These are phyloP conservation scores for Trichoderma gracile DNA, from an alignment of 2,329 filamentous ascomycete species.

Conservation along the genomic window DNA sequence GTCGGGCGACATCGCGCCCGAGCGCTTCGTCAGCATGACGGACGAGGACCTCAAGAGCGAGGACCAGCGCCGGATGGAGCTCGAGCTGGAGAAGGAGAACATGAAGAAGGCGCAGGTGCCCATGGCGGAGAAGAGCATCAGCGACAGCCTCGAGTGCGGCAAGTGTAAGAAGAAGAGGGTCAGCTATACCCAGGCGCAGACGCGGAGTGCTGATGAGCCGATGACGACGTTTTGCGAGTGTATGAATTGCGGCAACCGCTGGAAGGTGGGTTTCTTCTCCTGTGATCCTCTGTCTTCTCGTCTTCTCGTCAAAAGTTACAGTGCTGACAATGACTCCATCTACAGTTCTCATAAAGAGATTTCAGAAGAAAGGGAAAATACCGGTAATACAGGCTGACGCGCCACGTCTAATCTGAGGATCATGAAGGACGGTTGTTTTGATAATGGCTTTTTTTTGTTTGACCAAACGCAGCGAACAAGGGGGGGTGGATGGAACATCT, in stretches of 20 bases:
- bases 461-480: background rate
- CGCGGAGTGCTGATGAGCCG: slow-evolving; percentile 90
- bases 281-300: too few relatives aligned
- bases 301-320: background rate
- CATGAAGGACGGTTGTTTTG: slow-evolving; percentile 1
- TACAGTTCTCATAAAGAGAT: slow-evolving; percentile 15
- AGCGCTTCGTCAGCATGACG: slow-evolving; percentile 80
- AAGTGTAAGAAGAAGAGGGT: slow-evolving; percentile 94
- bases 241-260: slow-evolving; percentile 67
- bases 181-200: slow-evolving; percentile 95
- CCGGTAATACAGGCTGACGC: background rate
- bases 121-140: slow-evolving; percentile 87
- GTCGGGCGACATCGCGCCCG: slow-evolving; percentile 68
- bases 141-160: slow-evolving; percentile 81
- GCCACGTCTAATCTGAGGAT: background rate
- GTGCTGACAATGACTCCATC: background rate
- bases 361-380: background rate
- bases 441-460: slow-evolving; percentile 10
- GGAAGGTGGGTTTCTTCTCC: slow-evolving; percentile 60
- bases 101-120: slow-evolving; percentile 97
- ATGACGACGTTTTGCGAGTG: slow-evolving; percentile 78
- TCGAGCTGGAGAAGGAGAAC: slow-evolving; percentile 81
- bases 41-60: slow-evolving; percentile 89
- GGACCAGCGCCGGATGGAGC: slow-evolving; percentile 74
- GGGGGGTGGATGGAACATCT: slow-evolving; percentile 3